Base-by-base conservation (phyloP, 139 green algal genomes). In the Pleodorina starrii region DNA sequence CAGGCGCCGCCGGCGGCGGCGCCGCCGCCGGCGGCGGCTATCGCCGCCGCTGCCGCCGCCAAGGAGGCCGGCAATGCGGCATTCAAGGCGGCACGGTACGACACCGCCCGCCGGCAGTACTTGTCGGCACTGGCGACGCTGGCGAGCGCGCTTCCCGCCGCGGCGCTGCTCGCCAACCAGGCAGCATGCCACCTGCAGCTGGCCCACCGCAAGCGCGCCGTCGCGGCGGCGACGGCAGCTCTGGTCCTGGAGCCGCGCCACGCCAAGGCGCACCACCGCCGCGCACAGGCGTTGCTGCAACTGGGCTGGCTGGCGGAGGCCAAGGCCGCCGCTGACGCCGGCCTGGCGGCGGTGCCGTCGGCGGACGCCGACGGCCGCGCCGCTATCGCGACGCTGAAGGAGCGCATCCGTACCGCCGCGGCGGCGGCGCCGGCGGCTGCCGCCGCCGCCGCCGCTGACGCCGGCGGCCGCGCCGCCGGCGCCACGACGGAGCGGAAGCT, bases 241-340 rank as follows among this genome's bases (percentile, higher is more conserved):
- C 63, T 44, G 11, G n/a, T 69, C 1, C 82, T 88, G 43, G 44
- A 68, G 9, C 66, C 44, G 32, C 14, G 36, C 23, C 38, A 71
- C 44, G 40, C 23, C 17, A 38, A 78, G 66, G 82, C 63, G 32
- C 82, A 88, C 43, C n/a, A 80, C 7, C 14, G 82, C 16, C 38
- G 32, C 5, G 43, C 7, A 1, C 32, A 51, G 44, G 82, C 82
- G 1, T 19, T 46, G n/a, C 43, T 88, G 82, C 66, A 79, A 66
- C 82, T 88, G 66, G 82, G 82, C 32, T 79, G 66, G 82, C 44
- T 50, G n/a, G 44, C n/a, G 16, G 63, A 88, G 66, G 82, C 66
- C 63, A 44, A 48, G 66, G 77, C 35, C 5, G 77, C 77, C 35
- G 50, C 35, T 23, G 7, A 16, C 35, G 5, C 21, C 19, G 77